These are phyloP conservation scores for Aegilops umbellulata DNA, from an alignment of 176 grass and related monocot genomes.

Conservation along the genomic window DNA sequence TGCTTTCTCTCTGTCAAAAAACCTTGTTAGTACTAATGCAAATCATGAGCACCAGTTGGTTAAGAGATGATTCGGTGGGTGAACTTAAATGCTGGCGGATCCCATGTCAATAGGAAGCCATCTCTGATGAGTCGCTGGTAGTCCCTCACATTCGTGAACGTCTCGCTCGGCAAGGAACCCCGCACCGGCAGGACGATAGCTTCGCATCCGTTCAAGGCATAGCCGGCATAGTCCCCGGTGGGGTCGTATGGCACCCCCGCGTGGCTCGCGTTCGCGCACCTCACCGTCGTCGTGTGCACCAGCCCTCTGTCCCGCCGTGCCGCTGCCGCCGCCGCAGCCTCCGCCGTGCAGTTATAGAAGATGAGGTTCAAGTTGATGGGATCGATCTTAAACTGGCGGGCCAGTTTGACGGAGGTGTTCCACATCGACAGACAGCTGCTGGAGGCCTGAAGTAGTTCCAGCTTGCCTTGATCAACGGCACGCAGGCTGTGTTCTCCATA, in stretches of 20 bases:
- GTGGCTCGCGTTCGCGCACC: not conserved
- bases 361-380: not conserved
- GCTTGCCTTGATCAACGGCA: slow-evolving; percentile 21
- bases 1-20: no score
- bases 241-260: not conserved
- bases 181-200: not conserved
- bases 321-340: fast-evolving
- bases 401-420: slow-evolving; percentile 18
- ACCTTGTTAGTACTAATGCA: no score
- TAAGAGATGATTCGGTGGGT: no score
- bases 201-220: not conserved
- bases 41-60: no score
- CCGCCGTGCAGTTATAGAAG: slow-evolving; percentile 3
- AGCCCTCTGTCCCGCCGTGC: not conserved
- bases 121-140: not conserved
- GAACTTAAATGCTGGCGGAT: no score
- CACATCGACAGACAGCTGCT: not conserved
- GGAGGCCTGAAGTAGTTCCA: not conserved
- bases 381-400: not conserved
- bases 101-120: no score
- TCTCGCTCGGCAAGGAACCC: not conserved
- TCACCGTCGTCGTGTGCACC: not conserved
- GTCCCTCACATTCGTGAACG: not conserved
- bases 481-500: slow-evolving; percentile 9
- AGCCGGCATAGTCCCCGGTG: not conserved